phyloP scores from a whole-genome alignment of 2,329 filamentous ascomycete species.

The Ceratocystis diversiconidia region DNA sequence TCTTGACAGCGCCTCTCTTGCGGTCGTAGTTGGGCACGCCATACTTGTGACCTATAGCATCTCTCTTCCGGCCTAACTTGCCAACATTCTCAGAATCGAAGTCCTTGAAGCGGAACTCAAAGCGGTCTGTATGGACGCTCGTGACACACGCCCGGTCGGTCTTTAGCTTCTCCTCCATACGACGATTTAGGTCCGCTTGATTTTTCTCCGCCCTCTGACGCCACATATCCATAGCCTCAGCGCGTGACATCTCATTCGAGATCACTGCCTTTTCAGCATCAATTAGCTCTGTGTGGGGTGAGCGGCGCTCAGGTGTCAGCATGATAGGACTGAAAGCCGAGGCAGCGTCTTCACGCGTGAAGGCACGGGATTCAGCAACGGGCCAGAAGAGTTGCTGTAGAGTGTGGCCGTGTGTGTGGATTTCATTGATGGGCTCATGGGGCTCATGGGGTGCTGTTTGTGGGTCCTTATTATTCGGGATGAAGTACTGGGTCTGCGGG shows the following conservation, averaged over 20 bases:
- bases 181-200: conserved; percentile 17
- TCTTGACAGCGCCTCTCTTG: conserved; percentile 50
- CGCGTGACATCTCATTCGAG: conserved; percentile 23
- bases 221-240: conserved; percentile 9
- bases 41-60: conserved; percentile 47
- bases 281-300: conserved; percentile 49
- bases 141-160: conserved; percentile 30
- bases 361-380: conserved; percentile 46
- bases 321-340: conserved; percentile 47
- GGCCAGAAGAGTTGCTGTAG: conserved; percentile 52
- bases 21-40: conserved; percentile 49
- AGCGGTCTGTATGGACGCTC: conserved; percentile 37
- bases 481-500: conserved; percentile 45
- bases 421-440: conserved; percentile 50
- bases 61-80: conserved; percentile 35
- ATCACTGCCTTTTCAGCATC: conserved; percentile 36
- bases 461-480: neutral
- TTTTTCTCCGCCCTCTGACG: neutral
- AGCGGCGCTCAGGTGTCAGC: conserved; percentile 45
- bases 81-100: conserved; percentile 44
- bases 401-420: conserved; percentile 47
- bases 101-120: conserved; percentile 49
- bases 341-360: conserved; percentile 51
- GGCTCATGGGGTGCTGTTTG: conserved; percentile 21
- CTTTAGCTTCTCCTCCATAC: conserved; percentile 24